These are phyloP conservation scores for Ramaria sp. DNA, from an alignment of 768 basidiomycete species.

Conservation along the genomic window DNA sequence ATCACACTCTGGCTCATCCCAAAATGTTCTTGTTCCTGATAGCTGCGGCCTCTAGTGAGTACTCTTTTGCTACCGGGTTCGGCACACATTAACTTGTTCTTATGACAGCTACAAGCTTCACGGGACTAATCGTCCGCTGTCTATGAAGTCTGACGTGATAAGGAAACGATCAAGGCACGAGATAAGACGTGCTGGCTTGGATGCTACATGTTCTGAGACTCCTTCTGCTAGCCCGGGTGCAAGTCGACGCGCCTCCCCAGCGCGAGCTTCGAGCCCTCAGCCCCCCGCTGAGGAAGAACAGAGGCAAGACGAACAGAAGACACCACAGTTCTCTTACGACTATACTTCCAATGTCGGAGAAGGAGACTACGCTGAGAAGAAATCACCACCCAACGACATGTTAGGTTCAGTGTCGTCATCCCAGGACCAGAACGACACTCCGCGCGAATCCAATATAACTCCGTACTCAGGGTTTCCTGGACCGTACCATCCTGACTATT, in stretches of 20 bases:
- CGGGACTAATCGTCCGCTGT: conserved; percentile 76
- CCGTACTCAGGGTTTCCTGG: conserved; percentile 38
- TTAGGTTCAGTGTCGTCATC: background rate
- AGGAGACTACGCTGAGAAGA: background rate
- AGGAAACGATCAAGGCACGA: conserved; percentile 81
- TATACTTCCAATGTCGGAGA: background rate
- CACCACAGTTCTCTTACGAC: conserved; percentile 8
- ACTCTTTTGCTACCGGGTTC: background rate
- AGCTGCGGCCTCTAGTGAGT: conserved; percentile 74
- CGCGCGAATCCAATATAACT: background rate
- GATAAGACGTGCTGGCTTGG: conserved; percentile 46
- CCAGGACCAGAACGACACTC: background rate
- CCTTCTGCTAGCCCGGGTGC: conserved; percentile 68
- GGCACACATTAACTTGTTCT: conserved; percentile 8
- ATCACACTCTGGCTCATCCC: background rate
- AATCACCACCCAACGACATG: conserved; percentile 1
- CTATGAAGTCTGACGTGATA: conserved; percentile 87
- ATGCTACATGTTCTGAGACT: conserved; percentile 39
- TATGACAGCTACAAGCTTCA: conserved; percentile 61
- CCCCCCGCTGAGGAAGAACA: conserved; percentile 1
- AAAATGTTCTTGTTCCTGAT: background rate
- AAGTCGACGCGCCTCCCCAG: conserved; percentile 64
- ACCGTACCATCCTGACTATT: conserved; percentile 65
- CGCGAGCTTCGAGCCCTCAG: conserved; percentile 8
- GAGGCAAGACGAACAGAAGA: conserved; percentile 4